These are phyloP conservation scores for Aspergillus heteromorphus DNA, from an alignment of 495 filamentous ascomycete species.

Conservation along the genomic window DNA sequence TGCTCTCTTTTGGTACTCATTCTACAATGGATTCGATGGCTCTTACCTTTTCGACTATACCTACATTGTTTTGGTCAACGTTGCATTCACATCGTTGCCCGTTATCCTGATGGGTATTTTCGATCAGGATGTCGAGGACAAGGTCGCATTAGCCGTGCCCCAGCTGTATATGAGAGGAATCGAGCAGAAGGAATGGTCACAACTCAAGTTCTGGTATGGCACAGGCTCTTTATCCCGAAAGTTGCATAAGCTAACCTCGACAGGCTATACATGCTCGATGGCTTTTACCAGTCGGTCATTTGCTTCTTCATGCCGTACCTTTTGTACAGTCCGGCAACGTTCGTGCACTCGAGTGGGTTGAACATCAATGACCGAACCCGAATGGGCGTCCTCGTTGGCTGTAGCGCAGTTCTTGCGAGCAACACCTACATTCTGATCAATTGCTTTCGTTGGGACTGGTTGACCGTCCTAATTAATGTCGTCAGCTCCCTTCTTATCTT, in stretches of 20 bases:
- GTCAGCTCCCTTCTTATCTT: constrained; percentile 86
- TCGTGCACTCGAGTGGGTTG: constrained; percentile 62
- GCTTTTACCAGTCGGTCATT: constrained; percentile 88
- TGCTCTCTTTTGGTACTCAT: constrained; percentile 95
- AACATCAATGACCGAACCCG: constrained; percentile 69
- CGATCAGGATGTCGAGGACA: constrained; percentile 94
- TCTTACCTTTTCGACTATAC: constrained; percentile 97
- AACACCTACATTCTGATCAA: constrained; percentile 95
- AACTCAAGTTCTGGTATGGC: constrained; percentile 88
- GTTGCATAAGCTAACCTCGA: constrained; percentile 16
- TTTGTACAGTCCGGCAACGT: constrained; percentile 61
- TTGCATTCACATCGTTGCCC: constrained; percentile 94
- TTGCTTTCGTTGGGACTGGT: constrained; percentile 96
- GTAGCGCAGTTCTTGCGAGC: constrained; percentile 71
- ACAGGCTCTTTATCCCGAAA: not conserved
- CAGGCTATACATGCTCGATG: constrained; percentile 94
- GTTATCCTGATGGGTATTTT: constrained; percentile 96
- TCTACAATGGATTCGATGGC: constrained; percentile 91
- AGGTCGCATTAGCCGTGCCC: constrained; percentile 88
- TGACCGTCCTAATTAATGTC: constrained; percentile 71
- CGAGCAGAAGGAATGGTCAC: constrained; percentile 95
- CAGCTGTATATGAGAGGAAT: constrained; percentile 96
- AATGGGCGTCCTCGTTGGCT: constrained; percentile 77
- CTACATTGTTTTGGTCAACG: constrained; percentile 92
- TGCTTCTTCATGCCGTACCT: constrained; percentile 90